Evolutionary conservation across 805 yeast genomes (phyloP), one percentile per base, ranked within the genome.

Genomic region (Cyberlindnera maclurae): DNA sequence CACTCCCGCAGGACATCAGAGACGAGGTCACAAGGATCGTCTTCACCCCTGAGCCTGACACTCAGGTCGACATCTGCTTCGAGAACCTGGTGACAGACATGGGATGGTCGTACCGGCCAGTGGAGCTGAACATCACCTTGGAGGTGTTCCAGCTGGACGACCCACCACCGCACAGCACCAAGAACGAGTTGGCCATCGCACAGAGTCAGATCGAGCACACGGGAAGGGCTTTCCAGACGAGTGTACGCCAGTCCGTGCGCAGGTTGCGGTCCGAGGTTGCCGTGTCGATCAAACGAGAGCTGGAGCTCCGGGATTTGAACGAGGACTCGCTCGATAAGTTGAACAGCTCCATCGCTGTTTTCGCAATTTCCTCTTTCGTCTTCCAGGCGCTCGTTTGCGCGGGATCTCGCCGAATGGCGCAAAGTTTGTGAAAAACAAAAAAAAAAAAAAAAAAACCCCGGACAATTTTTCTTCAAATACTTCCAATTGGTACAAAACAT

Each of bases 61-160:
- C 44, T 1, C 12, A 31, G 1, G 33, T 60, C 27, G 47, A 47
- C 12, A 20, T 62, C 2, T 64, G 68, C 40, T 46, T 62, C 13
- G 33, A 42, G 5, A 63, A 63, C 39, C 24, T 43, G 13, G 55
- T 58, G 7, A 50, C 34, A 28, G 68, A 64, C 45, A 48, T 53
- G 3, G 62, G 68, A 4, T 64, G 69, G 69, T 38, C 45, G 11
- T 47, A 56, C 13, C 37, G 50, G 12, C 62, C 59, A 13, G 16
- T 15, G 5, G 12, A 38, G 5, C 32, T 44, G 22, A 39, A 34
- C 20, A 18, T 45, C 10, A 8, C 40, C 4, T 15, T 41, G 15
- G 29, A 24, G n/a, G 13, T 42, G n/a, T 17, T 29, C 12, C 43
- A 43, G 33, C 16, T 31, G 4, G 34, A 27, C 7, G 29, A 13